Evolutionary conservation across 495 filamentous ascomycete species (phyloP).

Genomic region (Pyrenopolyporus hunteri): DNA sequence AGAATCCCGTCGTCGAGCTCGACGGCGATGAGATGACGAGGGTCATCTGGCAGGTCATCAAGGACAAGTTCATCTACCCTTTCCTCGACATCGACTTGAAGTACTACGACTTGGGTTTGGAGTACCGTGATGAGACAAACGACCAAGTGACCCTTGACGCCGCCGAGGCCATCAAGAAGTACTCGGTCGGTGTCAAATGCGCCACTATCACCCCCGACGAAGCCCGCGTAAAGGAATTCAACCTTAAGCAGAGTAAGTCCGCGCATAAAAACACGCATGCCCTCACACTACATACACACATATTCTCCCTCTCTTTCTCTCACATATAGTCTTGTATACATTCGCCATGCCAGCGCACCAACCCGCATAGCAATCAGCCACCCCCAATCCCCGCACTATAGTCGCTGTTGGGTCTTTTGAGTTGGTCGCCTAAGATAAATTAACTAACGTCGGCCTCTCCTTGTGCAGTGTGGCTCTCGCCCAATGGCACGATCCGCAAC

Average conservation of each 20-base stretch:
- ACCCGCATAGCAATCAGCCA: not conserved
- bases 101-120: slow-evolving; percentile 97
- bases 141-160: slow-evolving; percentile 94
- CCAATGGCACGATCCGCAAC: slow-evolving; percentile 98
- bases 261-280: not conserved
- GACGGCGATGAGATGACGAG: slow-evolving; percentile 99
- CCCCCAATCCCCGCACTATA: slow-evolving; percentile 13
- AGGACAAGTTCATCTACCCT: slow-evolving; percentile 94
- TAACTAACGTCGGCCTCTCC: slow-evolving; percentile 20
- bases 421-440: not conserved
- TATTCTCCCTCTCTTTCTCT: not conserved
- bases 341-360: slow-evolving; percentile 11
- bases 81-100: slow-evolving; percentile 97
- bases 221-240: slow-evolving; percentile 94
- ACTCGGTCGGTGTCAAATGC: slow-evolving; percentile 98
- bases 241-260: slow-evolving; percentile 88
- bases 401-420: not conserved
- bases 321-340: slow-evolving; percentile 19
- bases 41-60: slow-evolving; percentile 98
- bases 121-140: slow-evolving; percentile 93
- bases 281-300: not conserved
- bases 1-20: slow-evolving; percentile 95
- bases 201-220: slow-evolving; percentile 99
- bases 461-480: slow-evolving; percentile 88
- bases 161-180: slow-evolving; percentile 97